These are phyloP conservation scores for Avena atlantica DNA, from an alignment of 176 grass and related monocot species.

Conservation along the genomic window DNA sequence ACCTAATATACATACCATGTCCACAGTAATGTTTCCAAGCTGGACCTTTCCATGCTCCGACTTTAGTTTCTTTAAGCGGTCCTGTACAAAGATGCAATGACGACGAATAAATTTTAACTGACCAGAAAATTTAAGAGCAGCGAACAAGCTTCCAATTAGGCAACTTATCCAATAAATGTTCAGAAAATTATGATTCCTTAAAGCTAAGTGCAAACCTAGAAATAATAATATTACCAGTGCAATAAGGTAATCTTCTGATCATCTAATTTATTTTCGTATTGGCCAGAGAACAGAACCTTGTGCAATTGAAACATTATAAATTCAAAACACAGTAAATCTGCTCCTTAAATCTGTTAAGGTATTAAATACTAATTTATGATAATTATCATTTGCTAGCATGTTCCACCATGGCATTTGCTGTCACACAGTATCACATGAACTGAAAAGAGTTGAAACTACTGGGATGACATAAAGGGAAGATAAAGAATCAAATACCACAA, in stretches of 20 bases:
- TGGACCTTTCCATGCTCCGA: constrained; percentile 92
- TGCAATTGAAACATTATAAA: background rate
- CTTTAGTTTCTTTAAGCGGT: constrained; percentile 94
- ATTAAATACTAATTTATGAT: background rate
- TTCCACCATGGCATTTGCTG: background rate
- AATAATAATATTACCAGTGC: background rate
- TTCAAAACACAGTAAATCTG: background rate
- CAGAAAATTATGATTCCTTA: background rate
- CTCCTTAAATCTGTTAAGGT: background rate
- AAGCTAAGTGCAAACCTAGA: background rate
- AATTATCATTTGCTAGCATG: background rate
- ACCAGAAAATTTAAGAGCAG: background rate
- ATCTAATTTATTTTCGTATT: background rate
- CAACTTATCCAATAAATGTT: background rate
- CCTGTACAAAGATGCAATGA: constrained; percentile 50
- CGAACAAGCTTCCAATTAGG: background rate
- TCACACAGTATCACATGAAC: background rate
- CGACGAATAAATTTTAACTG: background rate
- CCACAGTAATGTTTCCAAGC: constrained; percentile 92
- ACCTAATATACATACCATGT: constrained; percentile 69
- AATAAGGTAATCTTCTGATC: background rate
- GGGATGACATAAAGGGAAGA: background rate
- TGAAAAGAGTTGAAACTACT: background rate
- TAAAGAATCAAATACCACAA: constrained; percentile 42
- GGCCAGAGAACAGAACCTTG: constrained; percentile 5